Conservation (phyloP, 1,284 basidiomycete genomes). For the Vanrija humicola region DNA sequence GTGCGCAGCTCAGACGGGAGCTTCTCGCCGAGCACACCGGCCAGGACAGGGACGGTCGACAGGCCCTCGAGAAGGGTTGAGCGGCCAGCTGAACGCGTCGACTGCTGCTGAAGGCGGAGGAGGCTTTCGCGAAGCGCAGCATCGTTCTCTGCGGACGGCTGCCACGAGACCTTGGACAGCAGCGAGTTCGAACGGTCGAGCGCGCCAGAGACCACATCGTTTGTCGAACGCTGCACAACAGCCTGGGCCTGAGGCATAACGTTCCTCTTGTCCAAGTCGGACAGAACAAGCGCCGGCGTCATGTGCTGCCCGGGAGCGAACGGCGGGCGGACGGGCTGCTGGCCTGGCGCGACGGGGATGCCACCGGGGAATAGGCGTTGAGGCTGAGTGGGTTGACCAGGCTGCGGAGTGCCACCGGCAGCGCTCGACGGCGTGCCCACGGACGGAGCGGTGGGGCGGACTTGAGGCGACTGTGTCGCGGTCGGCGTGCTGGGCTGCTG, state of each 20-base stretch:
- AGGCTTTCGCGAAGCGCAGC: constrained; percentile 24
- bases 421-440: neutral
- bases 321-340: constrained; percentile 3
- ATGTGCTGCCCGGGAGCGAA: constrained; percentile 11
- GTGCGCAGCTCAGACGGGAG: constrained; percentile 55
- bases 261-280: constrained; percentile 15
- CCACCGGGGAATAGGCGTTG: constrained; percentile 36
- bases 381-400: constrained; percentile 3
- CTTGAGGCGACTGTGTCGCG: constrained; percentile 19
- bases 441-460: constrained; percentile 10
- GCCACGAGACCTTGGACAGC: constrained; percentile 24
- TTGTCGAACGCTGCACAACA: constrained; percentile 11
- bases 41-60: constrained; percentile 27
- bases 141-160: constrained; percentile 32
- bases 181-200: constrained; percentile 25
- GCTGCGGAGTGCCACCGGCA: neutral
- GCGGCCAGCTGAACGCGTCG: constrained; percentile 17
- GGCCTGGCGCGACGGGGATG: constrained; percentile 25
- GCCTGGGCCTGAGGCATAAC: constrained; percentile 13
- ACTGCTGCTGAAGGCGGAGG: neutral
- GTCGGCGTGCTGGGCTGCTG: constrained; percentile 3
- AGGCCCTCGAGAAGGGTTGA: constrained; percentile 28
- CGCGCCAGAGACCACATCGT: constrained; percentile 5
- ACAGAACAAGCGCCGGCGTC: constrained; percentile 15
- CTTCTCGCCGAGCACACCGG: constrained; percentile 46